Evolutionary conservation across 257 asterid species (phyloP).

Genomic region (Ophiorrhiza pumila): DNA sequence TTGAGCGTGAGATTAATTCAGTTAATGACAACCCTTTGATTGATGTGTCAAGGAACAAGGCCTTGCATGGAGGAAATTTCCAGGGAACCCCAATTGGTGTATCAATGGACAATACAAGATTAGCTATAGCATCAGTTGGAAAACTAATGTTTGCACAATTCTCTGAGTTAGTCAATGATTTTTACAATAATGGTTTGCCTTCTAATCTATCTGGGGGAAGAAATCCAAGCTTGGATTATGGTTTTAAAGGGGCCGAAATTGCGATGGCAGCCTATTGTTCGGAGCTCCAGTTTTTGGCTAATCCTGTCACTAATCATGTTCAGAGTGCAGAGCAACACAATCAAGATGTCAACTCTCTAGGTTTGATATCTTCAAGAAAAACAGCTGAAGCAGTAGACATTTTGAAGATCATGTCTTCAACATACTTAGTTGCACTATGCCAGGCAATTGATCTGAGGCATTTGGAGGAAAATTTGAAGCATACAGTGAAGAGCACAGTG

Average conservation of each 20-base stretch:
- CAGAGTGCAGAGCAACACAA: constrained; percentile 35
- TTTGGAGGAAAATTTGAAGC: constrained; percentile 29
- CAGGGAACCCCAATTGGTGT: constrained; percentile 35
- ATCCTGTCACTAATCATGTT: constrained; percentile 33
- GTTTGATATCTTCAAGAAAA: constrained; percentile 28
- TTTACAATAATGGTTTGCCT: constrained; percentile 29
- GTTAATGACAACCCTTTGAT: constrained; percentile 32
- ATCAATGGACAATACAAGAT: constrained; percentile 32
- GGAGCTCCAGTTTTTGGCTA: constrained; percentile 27
- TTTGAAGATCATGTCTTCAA: constrained; percentile 26
- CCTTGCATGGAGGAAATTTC: constrained; percentile 32
- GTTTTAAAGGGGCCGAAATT: constrained; percentile 29
- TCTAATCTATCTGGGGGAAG: constrained; percentile 22
- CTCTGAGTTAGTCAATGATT: constrained; percentile 31
- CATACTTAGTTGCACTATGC: constrained; percentile 28
- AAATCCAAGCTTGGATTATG: constrained; percentile 33
- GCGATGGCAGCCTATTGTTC: constrained; percentile 33
- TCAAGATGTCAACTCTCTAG: constrained; percentile 33
- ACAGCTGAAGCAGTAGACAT: constrained; percentile 30
- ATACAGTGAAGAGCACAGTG: constrained; percentile 23
- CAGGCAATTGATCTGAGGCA: constrained; percentile 34
- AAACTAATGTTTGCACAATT: constrained; percentile 35
- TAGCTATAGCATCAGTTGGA: constrained; percentile 26
- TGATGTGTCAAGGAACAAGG: constrained; percentile 30
- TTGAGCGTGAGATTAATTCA: constrained; percentile 31